A percentile compares a stretch with the other conserved stretches of the same genome.
Conservation (phyloP, 257 asterid genomes). For the Osmanthus fragrans region DNA sequence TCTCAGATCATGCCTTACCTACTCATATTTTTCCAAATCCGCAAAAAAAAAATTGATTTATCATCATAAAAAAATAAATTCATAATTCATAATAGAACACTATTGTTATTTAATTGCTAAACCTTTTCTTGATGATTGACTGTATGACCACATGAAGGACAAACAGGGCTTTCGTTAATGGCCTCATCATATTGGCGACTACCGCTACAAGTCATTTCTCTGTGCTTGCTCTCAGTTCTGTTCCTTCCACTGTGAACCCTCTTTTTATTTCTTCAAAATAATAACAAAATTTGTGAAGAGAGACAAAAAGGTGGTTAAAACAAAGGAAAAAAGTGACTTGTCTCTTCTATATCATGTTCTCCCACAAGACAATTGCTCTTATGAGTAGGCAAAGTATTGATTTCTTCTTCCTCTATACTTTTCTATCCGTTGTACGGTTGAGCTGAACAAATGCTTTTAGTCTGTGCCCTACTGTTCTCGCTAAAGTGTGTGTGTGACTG, state of each 20-base stretch:
- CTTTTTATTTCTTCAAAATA: conserved; percentile 18
- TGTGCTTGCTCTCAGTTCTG: conserved; percentile 17
- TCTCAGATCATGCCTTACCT: conserved; percentile 44
- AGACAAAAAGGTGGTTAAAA: conserved; percentile 30
- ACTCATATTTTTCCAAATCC: background rate
- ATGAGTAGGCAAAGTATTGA: conserved; percentile 42
- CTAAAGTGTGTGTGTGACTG: conserved; percentile 5
- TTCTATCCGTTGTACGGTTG: conserved; percentile 16
- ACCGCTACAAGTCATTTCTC: conserved; percentile 35
- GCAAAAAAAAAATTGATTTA: background rate
- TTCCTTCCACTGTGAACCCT: conserved; percentile 9
- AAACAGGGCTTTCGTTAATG: conserved; percentile 19
- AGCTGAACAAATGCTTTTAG: background rate
- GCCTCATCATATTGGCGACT: conserved; percentile 19
- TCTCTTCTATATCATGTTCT: conserved; percentile 35
- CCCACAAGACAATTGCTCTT: conserved; percentile 34
- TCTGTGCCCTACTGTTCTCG: conserved; percentile 3
- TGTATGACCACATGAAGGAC: conserved; percentile 47
- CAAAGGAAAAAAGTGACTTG: conserved; percentile 35
- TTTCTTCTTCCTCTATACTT: conserved; percentile 28
- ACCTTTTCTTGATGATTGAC: conserved; percentile 42
- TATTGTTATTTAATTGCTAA: background rate
- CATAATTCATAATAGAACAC: background rate
- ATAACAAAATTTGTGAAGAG: conserved; percentile 15
- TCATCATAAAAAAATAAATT: background rate